Evolutionary conservation across 106 monocot species (phyloP).

Genomic region (Vanilla planifolia): DNA sequence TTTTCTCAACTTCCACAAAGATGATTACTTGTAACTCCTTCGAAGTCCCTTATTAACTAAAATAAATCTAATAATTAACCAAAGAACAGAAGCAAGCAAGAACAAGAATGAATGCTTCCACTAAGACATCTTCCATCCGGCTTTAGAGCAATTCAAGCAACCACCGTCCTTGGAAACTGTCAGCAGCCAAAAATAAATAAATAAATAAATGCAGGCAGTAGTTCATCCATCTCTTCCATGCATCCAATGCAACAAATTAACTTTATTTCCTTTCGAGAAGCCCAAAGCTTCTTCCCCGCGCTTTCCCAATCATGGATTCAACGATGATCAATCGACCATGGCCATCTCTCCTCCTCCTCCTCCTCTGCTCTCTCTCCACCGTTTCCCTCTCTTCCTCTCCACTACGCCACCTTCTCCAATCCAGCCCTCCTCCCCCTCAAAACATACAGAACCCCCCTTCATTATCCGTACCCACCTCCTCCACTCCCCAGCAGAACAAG

Average conservation of each 20-base stretch:
- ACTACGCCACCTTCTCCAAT: constrained; percentile 4
- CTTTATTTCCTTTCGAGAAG: neutral
- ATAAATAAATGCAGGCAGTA: neutral
- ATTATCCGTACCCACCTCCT: neutral
- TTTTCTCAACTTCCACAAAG: too few species aligned
- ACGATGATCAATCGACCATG: neutral
- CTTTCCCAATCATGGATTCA: constrained; percentile 10
- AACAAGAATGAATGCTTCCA: too few species aligned
- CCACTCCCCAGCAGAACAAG: neutral
- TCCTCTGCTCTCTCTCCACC: neutral
- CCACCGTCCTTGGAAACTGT: neutral
- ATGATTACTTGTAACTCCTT: too few species aligned
- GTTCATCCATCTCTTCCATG: too few species aligned
- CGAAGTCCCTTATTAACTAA: too few species aligned
- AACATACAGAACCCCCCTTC: constrained; percentile 31
- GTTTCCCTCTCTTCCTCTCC: neutral
- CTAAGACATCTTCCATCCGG: too few species aligned
- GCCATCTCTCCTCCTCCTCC: neutral
- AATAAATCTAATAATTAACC: too few species aligned
- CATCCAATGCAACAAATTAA: neutral
- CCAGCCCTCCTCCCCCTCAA: constrained; percentile 9
- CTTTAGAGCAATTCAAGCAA: too few species aligned
- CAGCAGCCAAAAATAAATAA: neutral
- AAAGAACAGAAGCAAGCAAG: too few species aligned
- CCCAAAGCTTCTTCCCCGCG: neutral